Base-by-base conservation (phyloP, 805 yeast species). In the Komagataella pseudopastoris region DNA sequence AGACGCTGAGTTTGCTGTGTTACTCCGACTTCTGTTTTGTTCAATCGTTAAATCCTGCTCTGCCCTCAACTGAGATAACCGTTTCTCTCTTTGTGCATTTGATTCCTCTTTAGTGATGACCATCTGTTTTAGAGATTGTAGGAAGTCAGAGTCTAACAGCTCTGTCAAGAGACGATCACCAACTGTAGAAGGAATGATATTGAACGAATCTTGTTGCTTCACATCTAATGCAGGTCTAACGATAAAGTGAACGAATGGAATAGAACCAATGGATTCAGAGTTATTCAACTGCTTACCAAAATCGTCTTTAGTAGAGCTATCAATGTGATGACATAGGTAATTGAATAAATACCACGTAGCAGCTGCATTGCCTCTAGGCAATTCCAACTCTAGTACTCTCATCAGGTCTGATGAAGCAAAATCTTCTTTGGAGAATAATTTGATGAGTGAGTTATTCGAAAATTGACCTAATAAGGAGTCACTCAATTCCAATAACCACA, bases 1-100 rank as follows among this genome's bases (percentile, higher is more conserved):
- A 53, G 45, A 47, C 56, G 53, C 16, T 56, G 49, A 18, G 50
- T 45, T 17, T 5, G 47, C 23, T 14, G 47, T 45, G 47, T 23
- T 45, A 17, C 47, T 45, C 12, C 47, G 22, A 18, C 47, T 45
- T 6, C 47, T 24, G 12, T n/a, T 12, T 20, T 45, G 16, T 18
- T 45, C 39, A 10, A 30, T 10, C 14, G 39, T 8, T 30, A 8
- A 30, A 30, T 30, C 39, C 14, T 30, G 39, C 39, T 30, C 39
- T 10, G 39, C 39, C 39, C 39, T 30, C 14, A 30, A 8, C 10
- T 30, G 10, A 2, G 39, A 30, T 30, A 30, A 30, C 23, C 47
- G 22, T 8, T 24, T 23, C 46, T 49, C 46, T 18, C 44, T 8
- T 36, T 44, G 30, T 12, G 16, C 23, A 20, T 43, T 18, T 8